Base-by-base conservation (phyloP, 2,329 filamentous ascomycete genomes). In the Claviceps digitariae region DNA sequence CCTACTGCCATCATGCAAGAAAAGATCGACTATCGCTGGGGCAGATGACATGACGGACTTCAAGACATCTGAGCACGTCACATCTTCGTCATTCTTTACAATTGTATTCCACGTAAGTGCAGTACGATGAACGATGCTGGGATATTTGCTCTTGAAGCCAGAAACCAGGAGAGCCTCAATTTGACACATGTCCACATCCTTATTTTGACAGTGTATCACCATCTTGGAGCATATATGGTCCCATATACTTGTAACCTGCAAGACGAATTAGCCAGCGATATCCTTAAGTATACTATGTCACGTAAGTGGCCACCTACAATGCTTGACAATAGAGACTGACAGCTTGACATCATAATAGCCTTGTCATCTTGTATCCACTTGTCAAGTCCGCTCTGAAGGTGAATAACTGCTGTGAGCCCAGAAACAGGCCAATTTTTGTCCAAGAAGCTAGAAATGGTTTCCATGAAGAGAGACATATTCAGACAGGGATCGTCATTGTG, bases 21-120 rank as follows among this genome's bases (percentile, higher is more conserved):
- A 58, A 44, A 77, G 64, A 46, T 78, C 74, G 12, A 74, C 67
- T 51, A 78, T 72, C 1, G 75, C 68, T n/a, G 76, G 74, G 13
- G 90, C 67, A 17, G 76, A 77, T 27, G 77, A 71, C 36, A 95
- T 70, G 1, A 82, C 77, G 2, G 73, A 67, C 59, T 82, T 81
- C 5, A 95, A 72, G 31, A 71, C 72, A 12, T 76, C 67, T 0
- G 89, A 85, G 65, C 87, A 91, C 25, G 78, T 69, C 1, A 89
- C 62, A 5, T 70, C 69, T 3, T 79, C 72, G 41, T 78, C 74
- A 17, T 76, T 69, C 21, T 82, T 82, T 61, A 88, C 89, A 0
- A 83, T 77, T 0, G 68, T 64, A 59, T 90, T 90, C 89, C 89
- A 96, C 56, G 73, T 60, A 25, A 70, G 68, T 40, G 72, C 67